phyloP scores from a whole-genome alignment of 306 rosid species.

The Sicyos baderoa region DNA sequence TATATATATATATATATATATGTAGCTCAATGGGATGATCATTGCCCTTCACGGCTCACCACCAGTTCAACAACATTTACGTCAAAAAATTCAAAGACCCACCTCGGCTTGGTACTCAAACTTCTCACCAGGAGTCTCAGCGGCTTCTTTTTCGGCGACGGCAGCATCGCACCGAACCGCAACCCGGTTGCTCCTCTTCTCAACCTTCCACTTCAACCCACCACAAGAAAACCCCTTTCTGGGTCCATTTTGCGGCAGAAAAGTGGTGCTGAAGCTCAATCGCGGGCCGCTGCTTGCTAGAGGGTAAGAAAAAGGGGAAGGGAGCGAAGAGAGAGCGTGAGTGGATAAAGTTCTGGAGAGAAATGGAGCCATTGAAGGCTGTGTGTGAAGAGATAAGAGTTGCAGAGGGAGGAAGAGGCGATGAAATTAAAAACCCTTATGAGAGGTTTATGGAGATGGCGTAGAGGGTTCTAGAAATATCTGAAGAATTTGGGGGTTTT shows the following conservation, averaged over 20 bases:
- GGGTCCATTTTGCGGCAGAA: slow-evolving; percentile 45
- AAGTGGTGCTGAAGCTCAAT: slow-evolving; percentile 38
- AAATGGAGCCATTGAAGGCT: slow-evolving; percentile 61
- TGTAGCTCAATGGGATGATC: neutral
- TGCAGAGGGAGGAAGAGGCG: neutral
- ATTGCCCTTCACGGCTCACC: neutral
- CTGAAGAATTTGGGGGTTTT: neutral
- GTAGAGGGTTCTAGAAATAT: slow-evolving; percentile 41
- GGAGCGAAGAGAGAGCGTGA: slow-evolving; percentile 49
- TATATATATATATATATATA: too few relatives aligned
- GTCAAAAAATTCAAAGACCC: slow-evolving; percentile 24
- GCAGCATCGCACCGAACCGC: slow-evolving; percentile 70
- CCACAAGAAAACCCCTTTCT: slow-evolving; percentile 29
- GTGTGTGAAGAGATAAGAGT: slow-evolving; percentile 1
- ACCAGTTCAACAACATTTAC: neutral
- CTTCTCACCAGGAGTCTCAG: slow-evolving; percentile 65
- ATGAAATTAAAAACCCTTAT: slow-evolving; percentile 32
- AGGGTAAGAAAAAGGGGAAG: slow-evolving; percentile 43
- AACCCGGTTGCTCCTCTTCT: slow-evolving; percentile 30
- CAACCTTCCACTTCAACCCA: slow-evolving; percentile 50
- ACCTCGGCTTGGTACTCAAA: slow-evolving; percentile 99
- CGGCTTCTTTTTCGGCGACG: slow-evolving; percentile 75
- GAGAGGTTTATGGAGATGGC: slow-evolving; percentile 27
- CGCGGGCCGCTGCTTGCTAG: slow-evolving; percentile 26
- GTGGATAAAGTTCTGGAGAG: slow-evolving; percentile 54